phyloP scores from a whole-genome alignment of 2,329 filamentous ascomycete genomes.

The Hypoxylon sp. region DNA sequence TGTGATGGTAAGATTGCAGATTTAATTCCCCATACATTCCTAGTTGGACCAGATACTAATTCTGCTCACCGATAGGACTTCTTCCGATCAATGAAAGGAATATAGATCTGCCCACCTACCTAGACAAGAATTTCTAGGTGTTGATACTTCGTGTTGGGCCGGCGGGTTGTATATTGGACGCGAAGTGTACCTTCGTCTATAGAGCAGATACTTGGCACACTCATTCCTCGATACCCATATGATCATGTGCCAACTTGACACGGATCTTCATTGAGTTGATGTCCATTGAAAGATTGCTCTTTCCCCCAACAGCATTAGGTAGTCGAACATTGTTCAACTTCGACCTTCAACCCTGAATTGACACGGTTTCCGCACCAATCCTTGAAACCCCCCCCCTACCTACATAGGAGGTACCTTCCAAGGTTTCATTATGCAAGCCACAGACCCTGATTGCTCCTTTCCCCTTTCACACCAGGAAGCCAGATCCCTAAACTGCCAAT shows the following conservation, averaged over 20 bases:
- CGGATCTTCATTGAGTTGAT: neutral
- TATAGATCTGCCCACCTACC: constrained; percentile 17
- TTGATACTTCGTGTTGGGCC: constrained; percentile 6
- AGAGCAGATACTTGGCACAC: constrained; percentile 26
- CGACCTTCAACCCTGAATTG: neutral
- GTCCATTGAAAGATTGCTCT: neutral
- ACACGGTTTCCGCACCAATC: neutral
- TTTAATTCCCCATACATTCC: neutral
- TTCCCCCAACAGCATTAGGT: neutral
- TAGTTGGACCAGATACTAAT: constrained; percentile 7
- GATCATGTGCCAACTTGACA: neutral
- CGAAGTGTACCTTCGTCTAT: constrained; percentile 14
- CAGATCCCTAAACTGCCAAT: neutral
- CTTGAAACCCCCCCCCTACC: too few relatives aligned
- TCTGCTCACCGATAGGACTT: constrained; percentile 37
- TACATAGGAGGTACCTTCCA: too few relatives aligned
- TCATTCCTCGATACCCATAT: constrained; percentile 17
- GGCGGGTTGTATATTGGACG: constrained; percentile 34
- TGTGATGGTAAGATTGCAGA: constrained; percentile 67
- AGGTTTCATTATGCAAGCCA: too few relatives aligned
- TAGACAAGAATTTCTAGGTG: neutral
- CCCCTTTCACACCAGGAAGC: neutral
- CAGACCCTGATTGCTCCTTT: neutral
- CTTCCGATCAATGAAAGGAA: constrained; percentile 43
- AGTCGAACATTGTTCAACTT: neutral